These are phyloP conservation scores for Dentipellis sp. DNA, from an alignment of 768 basidiomycete genomes.

Conservation along the genomic window DNA sequence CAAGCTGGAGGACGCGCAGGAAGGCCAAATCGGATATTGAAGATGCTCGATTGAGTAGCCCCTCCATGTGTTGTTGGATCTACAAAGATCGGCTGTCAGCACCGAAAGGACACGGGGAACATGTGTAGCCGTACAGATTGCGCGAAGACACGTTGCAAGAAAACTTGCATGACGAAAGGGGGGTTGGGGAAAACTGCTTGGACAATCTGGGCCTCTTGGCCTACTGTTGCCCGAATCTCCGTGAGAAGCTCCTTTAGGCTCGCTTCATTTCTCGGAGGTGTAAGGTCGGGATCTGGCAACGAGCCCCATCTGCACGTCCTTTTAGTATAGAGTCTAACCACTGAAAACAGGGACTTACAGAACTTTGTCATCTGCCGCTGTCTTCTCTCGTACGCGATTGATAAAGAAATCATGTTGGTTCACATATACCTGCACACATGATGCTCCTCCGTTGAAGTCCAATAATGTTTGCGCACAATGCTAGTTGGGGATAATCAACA, in stretches of 20 bases:
- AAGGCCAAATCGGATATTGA: constrained; percentile 83
- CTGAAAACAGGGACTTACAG: constrained; percentile 30
- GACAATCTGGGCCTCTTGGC: constrained; percentile 94
- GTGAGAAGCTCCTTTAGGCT: constrained; percentile 72
- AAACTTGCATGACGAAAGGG: constrained; percentile 94
- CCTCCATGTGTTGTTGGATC: constrained; percentile 97
- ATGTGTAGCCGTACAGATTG: constrained; percentile 63
- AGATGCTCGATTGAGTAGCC: constrained; percentile 66
- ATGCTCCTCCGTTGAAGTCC: constrained; percentile 96
- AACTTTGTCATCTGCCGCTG: constrained; percentile 43
- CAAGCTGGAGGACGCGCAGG: constrained; percentile 82
- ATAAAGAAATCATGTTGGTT: constrained; percentile 99
- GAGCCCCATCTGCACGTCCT: constrained; percentile 57
- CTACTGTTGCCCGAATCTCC: constrained; percentile 86
- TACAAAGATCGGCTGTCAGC: constrained; percentile 21
- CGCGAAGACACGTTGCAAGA: constrained; percentile 93
- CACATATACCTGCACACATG: constrained; percentile 97
- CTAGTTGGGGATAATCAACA: constrained; percentile 29
- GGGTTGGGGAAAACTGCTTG: constrained; percentile 98
- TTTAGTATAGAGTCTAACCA: not conserved
- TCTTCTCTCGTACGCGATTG: constrained; percentile 69
- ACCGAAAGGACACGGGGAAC: not conserved
- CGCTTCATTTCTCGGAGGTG: constrained; percentile 68
- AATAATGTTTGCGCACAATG: constrained; percentile 95
- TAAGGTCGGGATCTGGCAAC: constrained; percentile 71